Base-by-base conservation (phyloP, 805 yeast genomes). In the Vanderwaltozyma tropicalis region DNA sequence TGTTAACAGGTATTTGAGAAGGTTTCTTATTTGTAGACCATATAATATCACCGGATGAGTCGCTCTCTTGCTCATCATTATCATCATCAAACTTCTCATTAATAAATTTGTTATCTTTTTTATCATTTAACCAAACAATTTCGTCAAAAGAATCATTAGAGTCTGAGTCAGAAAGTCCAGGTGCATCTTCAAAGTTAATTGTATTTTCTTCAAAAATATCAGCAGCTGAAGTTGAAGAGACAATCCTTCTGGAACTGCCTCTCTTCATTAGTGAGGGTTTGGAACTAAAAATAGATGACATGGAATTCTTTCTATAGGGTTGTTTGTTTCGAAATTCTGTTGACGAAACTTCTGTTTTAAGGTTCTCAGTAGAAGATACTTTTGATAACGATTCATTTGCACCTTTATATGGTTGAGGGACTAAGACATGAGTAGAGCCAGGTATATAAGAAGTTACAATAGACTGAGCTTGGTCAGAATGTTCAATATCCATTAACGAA, bases 121-220 rank as follows among this genome's bases (percentile, higher is more conserved):
- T 38, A 4, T 17, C 15, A 27, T 29, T 32, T 9, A 30, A 14
- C 41, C 41, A 38, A 10, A 38, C 30, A 6, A 38, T 38, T 16
- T 38, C 41, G n/a, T 38, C 38, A 26, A 30, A 26, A 1, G 41
- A 38, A 20, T 48, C 55, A 33, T 47, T 55, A 9, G 62, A 51
- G 34, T 68, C 78, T 1, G 69, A 64, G 29, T 66, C 73, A n/a
- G 67, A 68, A 31, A 73, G 59, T 4, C 51, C 64, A 0, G 95
- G 92, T 0, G 79, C 88, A 43, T 72, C 78, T n/a, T 73, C 81
- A 62, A 88, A 88, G 2, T 77, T 72, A 24, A 86, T 71, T 2
- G 67, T 71, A 49, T 82, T 83, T 45, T 86, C 95, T 32, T 68
- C 69, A 60, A 82, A 83, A 13, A 74, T 71, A 48, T 74, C 80